phyloP scores from a whole-genome alignment of 202 grass and related monocot genomes.

The Schoenoplectus triqueter region DNA sequence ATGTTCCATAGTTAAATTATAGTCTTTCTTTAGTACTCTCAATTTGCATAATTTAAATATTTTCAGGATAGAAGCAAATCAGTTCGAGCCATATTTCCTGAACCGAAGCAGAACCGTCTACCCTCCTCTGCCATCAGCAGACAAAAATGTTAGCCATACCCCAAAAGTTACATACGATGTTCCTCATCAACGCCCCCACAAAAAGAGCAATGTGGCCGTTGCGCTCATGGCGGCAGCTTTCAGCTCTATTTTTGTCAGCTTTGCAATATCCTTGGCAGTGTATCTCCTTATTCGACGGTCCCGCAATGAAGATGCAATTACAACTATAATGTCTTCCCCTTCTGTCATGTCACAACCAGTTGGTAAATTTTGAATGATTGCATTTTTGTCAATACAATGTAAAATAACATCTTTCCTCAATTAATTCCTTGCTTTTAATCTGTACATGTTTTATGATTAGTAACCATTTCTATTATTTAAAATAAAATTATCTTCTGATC shows the following conservation, averaged over 20 bases:
- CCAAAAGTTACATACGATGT: slow-evolving; percentile 49
- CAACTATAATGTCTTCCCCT: slow-evolving; percentile 31
- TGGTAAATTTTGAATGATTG: slow-evolving; percentile 29
- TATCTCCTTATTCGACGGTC: slow-evolving; percentile 32
- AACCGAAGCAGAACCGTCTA: slow-evolving; percentile 15
- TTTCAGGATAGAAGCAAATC: slow-evolving; percentile 82
- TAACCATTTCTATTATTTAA: not conserved
- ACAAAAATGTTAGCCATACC: slow-evolving; percentile 57
- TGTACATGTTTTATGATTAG: not conserved
- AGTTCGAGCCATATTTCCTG: slow-evolving; percentile 65
- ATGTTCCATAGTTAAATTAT: slow-evolving; percentile 11
- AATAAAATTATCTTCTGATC: not conserved
- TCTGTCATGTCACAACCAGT: slow-evolving; percentile 27
- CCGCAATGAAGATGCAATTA: slow-evolving; percentile 36
- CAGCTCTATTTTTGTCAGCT: slow-evolving; percentile 25
- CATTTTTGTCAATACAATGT: slow-evolving; percentile 36
- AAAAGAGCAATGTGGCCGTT: slow-evolving; percentile 28
- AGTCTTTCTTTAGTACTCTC: slow-evolving; percentile 9
- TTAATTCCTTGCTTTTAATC: not conserved
- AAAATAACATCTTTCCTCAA: slow-evolving; percentile 28
- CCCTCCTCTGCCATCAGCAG: slow-evolving; percentile 50
- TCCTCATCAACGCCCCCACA: not conserved
- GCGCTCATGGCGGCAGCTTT: slow-evolving; percentile 29
- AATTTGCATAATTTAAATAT: slow-evolving; percentile 12
- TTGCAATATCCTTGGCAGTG: slow-evolving; percentile 36